Conservation (phyloP, 805 yeast genomes). For the Isabelozyma heimii region DNA sequence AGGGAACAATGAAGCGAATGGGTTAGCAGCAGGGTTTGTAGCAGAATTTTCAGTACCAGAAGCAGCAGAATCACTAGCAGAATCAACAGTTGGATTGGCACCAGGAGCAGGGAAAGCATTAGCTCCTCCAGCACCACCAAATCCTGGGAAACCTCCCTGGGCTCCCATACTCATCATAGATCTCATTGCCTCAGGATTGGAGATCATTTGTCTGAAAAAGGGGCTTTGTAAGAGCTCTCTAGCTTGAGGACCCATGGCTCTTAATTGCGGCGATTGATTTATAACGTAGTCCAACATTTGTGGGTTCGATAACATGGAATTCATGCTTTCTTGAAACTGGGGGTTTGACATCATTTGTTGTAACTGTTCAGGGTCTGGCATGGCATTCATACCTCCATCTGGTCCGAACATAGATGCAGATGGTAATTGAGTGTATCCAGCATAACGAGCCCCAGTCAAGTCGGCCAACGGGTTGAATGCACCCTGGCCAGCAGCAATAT, state of each 20-base stretch:
- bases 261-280: slow-evolving; percentile 77
- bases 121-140: slow-evolving; percentile 15
- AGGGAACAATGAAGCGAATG: slow-evolving; percentile 38
- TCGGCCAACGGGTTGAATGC: slow-evolving; percentile 89
- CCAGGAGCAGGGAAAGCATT: slow-evolving; percentile 38
- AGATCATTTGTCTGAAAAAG: slow-evolving; percentile 62
- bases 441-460: slow-evolving; percentile 92
- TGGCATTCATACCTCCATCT: slow-evolving; percentile 84
- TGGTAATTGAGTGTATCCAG: slow-evolving; percentile 88
- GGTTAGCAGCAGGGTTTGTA: slow-evolving; percentile 26
- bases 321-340: slow-evolving; percentile 75
- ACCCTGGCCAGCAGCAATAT: slow-evolving; percentile 83
- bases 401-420: slow-evolving; percentile 88
- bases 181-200: slow-evolving; percentile 84
- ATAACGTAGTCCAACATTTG: slow-evolving; percentile 83
- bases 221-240: slow-evolving; percentile 84
- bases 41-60: slow-evolving; percentile 3
- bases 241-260: slow-evolving; percentile 86
- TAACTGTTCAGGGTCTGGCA: slow-evolving; percentile 77
- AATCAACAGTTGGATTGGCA: slow-evolving; percentile 32
- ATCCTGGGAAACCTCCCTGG: slow-evolving; percentile 30
- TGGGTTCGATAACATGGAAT: slow-evolving; percentile 80
- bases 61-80: slow-evolving; percentile 4
- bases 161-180: slow-evolving; percentile 70
- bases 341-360: slow-evolving; percentile 78